Base-by-base conservation (phyloP, 306 rosid genomes). In the Sesbania bispinosa region DNA sequence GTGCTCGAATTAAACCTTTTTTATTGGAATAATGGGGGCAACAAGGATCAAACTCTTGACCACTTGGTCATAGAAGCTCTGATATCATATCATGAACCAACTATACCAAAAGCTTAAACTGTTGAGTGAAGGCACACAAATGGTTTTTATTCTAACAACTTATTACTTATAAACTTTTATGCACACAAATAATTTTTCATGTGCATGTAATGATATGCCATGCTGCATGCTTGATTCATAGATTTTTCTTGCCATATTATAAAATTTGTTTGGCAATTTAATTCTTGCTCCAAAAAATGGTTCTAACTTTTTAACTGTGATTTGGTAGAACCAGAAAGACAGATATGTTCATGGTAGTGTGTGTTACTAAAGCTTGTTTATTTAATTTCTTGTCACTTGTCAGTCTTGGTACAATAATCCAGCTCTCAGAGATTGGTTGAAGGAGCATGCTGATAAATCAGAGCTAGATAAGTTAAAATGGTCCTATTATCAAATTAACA, bases 381-480 rank as follows among this genome's bases (percentile, higher is more conserved):
- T 73, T 64, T 71, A 19, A 32, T 69, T 74, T 67, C 33, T 33
- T 54, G n/a, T n/a, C n/a, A n/a, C n/a, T n/a, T n/a, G 60, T 43
- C 87, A 94, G 98, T 82, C 85, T 43, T 90, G 97, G 96, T 77
- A 80, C 82, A 83, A 92, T 71, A 94, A 90, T 81, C 96, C 96
- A 23, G 83, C 38, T 84, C 80, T 90, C 48, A 83, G 89, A 85
- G 95, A 89, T 77, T 94, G 98, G 97, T 73, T 94, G 81, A 84
- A 87, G 85, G 74, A 85, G 83, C 88, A 83, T 73, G 89, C 88
- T 19, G 85, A 73, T 80, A 69, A 77, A 65, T 89, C 98, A 24
- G 88, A 89, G 58, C 61, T 94, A 53, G 89, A 89, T 78, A 82
- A 87, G 74, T 77, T 94, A 80, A 94, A 94, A 84, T 94, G 97